Conservation (phyloP, 768 basidiomycete species). For the Xerocomellus chrysenteron region DNA sequence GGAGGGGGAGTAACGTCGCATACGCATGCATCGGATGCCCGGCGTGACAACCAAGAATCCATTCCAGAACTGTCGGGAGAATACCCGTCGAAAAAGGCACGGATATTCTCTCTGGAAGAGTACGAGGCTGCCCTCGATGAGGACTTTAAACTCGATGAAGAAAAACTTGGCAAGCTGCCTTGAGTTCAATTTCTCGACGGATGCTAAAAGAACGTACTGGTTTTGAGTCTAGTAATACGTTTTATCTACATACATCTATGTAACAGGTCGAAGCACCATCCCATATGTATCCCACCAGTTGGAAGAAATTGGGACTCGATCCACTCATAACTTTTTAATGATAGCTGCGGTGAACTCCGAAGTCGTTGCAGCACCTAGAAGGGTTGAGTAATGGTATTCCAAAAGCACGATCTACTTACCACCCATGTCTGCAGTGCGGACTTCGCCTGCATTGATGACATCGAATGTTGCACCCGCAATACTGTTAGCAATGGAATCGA, state of each 20-base stretch:
- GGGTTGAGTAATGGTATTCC: slow-evolving; percentile 7
- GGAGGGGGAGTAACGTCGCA: slow-evolving; percentile 15
- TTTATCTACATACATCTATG: slow-evolving; percentile 28
- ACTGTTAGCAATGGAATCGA: slow-evolving; percentile 89
- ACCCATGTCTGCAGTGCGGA: slow-evolving; percentile 93
- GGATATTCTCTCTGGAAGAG: slow-evolving; percentile 45
- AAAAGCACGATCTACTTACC: slow-evolving; percentile 50
- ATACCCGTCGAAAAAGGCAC: slow-evolving; percentile 42
- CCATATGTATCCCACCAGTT: neutral
- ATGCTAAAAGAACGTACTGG: slow-evolving; percentile 18
- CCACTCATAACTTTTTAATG: slow-evolving; percentile 68
- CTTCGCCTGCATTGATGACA: slow-evolving; percentile 84
- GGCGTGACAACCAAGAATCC: slow-evolving; percentile 4
- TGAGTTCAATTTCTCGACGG: slow-evolving; percentile 1
- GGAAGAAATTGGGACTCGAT: neutral
- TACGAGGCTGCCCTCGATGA: slow-evolving; percentile 52
- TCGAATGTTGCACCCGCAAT: slow-evolving; percentile 92
- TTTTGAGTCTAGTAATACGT: slow-evolving; percentile 11
- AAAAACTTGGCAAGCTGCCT: slow-evolving; percentile 33
- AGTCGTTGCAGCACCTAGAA: slow-evolving; percentile 78
- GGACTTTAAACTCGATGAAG: slow-evolving; percentile 45
- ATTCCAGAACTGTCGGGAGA: slow-evolving; percentile 12
- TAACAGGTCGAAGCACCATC: slow-evolving; percentile 9
- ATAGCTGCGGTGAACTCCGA: slow-evolving; percentile 94
- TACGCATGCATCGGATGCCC: slow-evolving; percentile 4